These are phyloP conservation scores for Phyllachora maydis DNA, from an alignment of 2,329 filamentous ascomycete genomes.

Conservation along the genomic window DNA sequence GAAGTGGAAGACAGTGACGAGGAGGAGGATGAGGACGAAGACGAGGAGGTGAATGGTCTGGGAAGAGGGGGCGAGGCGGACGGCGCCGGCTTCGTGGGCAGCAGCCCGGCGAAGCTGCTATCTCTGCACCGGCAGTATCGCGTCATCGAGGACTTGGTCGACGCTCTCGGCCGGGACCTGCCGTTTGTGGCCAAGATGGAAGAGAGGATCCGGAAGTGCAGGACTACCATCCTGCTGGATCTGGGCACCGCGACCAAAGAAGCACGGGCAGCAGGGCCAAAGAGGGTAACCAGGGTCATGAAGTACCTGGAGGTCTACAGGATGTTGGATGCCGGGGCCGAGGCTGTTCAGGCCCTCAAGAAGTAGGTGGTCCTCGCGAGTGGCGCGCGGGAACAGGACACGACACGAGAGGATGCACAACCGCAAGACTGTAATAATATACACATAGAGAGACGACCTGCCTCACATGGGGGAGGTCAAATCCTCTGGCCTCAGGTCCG, in stretches of 20 bases:
- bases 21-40: constrained; percentile 9
- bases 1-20: constrained; percentile 9
- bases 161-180: constrained; percentile 21
- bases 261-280: constrained; percentile 17
- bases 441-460: constrained; percentile 1
- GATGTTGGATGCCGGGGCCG: constrained; percentile 26
- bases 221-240: constrained; percentile 35
- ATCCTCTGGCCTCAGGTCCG: constrained; percentile 28
- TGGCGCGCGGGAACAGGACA: too few relatives aligned
- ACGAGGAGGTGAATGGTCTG: constrained; percentile 11
- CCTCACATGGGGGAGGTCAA: constrained; percentile 33
- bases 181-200: constrained; percentile 29
- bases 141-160: constrained; percentile 18
- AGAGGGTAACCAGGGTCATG: constrained; percentile 23
- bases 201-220: constrained; percentile 28
- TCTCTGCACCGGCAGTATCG: constrained; percentile 23
- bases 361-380: constrained; percentile 13
- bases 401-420: too few relatives aligned
- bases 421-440: too few relatives aligned
- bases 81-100: constrained; percentile 17
- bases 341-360: constrained; percentile 28
- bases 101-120: constrained; percentile 23
- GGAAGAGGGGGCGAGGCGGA: constrained; percentile 11
- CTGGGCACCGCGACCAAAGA: constrained; percentile 25
- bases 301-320: constrained; percentile 31